phyloP scores from a whole-genome alignment of 176 grass and related monocot species.

The Themeda triandra region DNA sequence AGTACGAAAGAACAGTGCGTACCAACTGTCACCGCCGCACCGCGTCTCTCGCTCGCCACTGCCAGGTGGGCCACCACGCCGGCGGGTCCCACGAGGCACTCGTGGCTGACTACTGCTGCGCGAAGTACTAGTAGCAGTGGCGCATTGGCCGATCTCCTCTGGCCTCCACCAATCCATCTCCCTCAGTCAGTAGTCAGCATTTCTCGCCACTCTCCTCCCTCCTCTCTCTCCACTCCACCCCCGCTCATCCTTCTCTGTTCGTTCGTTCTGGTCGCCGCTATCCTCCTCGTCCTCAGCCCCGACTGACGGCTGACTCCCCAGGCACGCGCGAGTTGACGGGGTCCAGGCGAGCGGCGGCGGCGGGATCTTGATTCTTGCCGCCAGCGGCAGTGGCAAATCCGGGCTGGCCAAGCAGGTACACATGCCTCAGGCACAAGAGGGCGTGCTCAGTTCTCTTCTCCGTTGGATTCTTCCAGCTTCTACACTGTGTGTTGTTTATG shows the following conservation, averaged over 20 bases:
- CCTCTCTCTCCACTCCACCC: too few relatives aligned
- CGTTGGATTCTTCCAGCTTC: not conserved
- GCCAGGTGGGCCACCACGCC: not conserved
- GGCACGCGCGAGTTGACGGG: not conserved
- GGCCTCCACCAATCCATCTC: not conserved
- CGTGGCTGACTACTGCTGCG: not conserved
- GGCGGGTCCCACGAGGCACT: not conserved
- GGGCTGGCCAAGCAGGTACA: not conserved
- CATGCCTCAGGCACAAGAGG: too few relatives aligned
- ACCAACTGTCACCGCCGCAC: not conserved
- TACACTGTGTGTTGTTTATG: not conserved
- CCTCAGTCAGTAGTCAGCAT: not conserved
- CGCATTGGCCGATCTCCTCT: not conserved
- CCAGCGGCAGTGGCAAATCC: not conserved
- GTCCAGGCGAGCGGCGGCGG: not conserved
- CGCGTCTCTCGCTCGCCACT: not conserved
- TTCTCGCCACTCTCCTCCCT: not conserved
- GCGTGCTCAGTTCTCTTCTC: not conserved
- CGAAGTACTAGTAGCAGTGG: not conserved
- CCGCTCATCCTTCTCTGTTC: not conserved
- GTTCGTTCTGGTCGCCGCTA: not conserved
- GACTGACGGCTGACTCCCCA: not conserved
- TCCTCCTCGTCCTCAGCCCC: not conserved
- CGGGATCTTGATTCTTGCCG: slow-evolving; percentile 8
- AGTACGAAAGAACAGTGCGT: too few relatives aligned